Conservation (phyloP, 148 eudicot genomes). For the Fallopia convolvulus region DNA sequence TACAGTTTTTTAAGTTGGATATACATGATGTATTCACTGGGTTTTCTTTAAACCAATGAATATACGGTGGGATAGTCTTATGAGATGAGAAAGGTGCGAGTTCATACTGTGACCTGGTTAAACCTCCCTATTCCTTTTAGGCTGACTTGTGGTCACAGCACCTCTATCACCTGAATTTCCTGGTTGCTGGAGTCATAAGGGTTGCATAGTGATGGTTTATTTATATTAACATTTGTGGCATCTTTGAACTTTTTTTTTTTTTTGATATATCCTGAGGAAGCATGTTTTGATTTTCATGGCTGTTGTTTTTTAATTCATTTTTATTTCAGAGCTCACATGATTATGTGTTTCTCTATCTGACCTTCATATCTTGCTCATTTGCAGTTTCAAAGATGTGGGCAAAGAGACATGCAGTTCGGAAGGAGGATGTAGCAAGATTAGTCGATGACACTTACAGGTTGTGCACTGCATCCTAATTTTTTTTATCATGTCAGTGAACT, state of each 20-base stretch:
- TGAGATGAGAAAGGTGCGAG: neutral
- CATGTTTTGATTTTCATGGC: neutral
- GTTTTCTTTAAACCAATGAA: neutral
- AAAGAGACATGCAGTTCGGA: constrained; percentile 57
- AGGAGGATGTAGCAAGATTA: constrained; percentile 75
- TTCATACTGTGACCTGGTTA: neutral
- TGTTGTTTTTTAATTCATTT: neutral
- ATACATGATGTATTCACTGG: neutral
- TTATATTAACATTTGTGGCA: neutral
- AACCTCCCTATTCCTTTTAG: neutral
- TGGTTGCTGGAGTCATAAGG: neutral
- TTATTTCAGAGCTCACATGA: neutral
- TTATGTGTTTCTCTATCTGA: neutral
- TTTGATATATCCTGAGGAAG: neutral
- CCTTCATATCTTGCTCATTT: constrained; percentile 16
- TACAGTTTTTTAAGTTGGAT: neutral
- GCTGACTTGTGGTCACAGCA: neutral
- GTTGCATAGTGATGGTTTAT: neutral
- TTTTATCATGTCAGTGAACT: neutral
- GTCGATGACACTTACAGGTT: constrained; percentile 94
- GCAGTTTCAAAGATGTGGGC: constrained; percentile 80
- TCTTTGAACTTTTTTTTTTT: neutral
- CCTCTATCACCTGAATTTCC: neutral
- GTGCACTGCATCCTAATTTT: neutral
- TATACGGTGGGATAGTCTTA: neutral